phyloP scores from a whole-genome alignment of 345 rosid genomes.

The Ailanthus altissimus region DNA sequence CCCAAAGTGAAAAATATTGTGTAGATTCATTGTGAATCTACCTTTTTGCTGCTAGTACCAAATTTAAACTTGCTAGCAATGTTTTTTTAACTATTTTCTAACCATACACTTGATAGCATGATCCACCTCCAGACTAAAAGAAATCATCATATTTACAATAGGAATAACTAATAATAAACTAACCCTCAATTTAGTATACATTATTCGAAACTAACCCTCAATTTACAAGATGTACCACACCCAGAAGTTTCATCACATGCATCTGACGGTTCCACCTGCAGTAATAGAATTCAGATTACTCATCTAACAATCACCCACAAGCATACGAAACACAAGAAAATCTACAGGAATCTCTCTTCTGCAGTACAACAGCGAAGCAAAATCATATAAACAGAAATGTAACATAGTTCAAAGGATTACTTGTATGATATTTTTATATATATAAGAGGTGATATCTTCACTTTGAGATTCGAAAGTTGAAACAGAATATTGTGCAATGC shows the following conservation, averaged over 20 bases:
- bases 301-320: constrained; percentile 18
- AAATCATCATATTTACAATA: not conserved
- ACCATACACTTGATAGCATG: constrained; percentile 11
- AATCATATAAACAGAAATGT: constrained; percentile 17
- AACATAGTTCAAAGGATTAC: constrained; percentile 45
- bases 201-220: constrained; percentile 58
- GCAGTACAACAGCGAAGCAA: constrained; percentile 21
- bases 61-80: not conserved
- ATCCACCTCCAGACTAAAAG: constrained; percentile 8
- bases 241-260: constrained; percentile 41
- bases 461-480: constrained; percentile 55
- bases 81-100: not conserved
- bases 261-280: constrained; percentile 51
- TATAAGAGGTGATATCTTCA: constrained; percentile 52
- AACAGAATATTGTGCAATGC: constrained; percentile 68
- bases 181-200: not conserved
- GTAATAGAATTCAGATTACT: constrained; percentile 26
- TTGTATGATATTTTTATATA: constrained; percentile 48
- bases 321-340: constrained; percentile 18
- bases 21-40: constrained; percentile 1
- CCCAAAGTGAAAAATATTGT: not conserved
- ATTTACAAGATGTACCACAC: constrained; percentile 53
- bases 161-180: not conserved
- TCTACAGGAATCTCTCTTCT: constrained; percentile 16
- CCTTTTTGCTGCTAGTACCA: not conserved